Evolutionary conservation across 2,329 filamentous ascomycete species (phyloP).

Genomic region (Hypocrella siamensis): DNA sequence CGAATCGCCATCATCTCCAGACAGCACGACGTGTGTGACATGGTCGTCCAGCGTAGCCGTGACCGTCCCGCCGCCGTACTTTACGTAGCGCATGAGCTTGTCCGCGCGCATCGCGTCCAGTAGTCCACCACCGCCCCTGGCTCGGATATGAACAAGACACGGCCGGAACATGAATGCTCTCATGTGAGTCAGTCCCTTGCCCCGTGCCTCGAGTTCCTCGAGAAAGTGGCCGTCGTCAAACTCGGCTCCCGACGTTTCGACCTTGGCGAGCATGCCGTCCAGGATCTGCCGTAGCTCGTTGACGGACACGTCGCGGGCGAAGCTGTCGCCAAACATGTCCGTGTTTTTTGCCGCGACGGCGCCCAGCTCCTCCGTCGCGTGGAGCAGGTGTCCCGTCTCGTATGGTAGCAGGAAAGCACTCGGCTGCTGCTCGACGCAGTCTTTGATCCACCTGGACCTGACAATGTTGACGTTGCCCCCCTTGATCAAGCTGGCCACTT

Average conservation of each 20-base stretch:
- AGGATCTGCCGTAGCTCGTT: conserved; percentile 45
- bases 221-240: conserved; percentile 33
- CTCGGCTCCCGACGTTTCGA: conserved; percentile 19
- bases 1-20: conserved; percentile 22
- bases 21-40: conserved; percentile 59
- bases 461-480: conserved; percentile 56
- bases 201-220: conserved; percentile 37
- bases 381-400: conserved; percentile 54
- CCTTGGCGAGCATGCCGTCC: conserved; percentile 32
- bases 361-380: conserved; percentile 40
- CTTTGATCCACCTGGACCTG: conserved; percentile 65
- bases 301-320: conserved; percentile 49
- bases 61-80: conserved; percentile 54
- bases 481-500: conserved; percentile 72
- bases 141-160: conserved; percentile 25
- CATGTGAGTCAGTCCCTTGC: conserved; percentile 34
- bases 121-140: conserved; percentile 9
- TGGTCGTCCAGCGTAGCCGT: conserved; percentile 28
- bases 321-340: conserved; percentile 74
- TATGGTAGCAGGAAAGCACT: conserved; percentile 42
- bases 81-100: conserved; percentile 37
- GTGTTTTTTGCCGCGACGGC: conserved; percentile 43
- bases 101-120: conserved; percentile 19
- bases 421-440: conserved; percentile 52
- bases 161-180: conserved; percentile 36